Evolutionary conservation across 2,329 filamentous ascomycete genomes (phyloP), one percentile per base, ranked within the genome.

Genomic region (Ophiostoma perfectum): DNA sequence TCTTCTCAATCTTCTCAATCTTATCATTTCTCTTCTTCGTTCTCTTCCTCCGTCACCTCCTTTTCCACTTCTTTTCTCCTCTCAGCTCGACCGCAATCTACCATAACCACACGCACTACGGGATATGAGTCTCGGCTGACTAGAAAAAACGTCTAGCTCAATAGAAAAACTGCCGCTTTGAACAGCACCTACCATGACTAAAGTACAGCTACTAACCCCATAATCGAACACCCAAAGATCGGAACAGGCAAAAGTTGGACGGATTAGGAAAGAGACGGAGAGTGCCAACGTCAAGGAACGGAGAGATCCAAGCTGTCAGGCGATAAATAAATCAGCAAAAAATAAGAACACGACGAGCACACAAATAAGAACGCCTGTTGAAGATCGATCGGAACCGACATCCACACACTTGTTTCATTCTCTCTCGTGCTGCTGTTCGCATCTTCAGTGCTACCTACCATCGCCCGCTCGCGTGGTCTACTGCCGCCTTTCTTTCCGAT

Each of bases 261-360:
- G 60, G 60, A 63, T 63, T 63, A 63, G 60, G 60, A 63, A 63
- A 63, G n/a, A 63, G 60, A 63, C 8, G 16, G 9, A 62, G 38
- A 12, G 36, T 42, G 49, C 9, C 38, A 60, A 63, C 58, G 58
- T 41, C 38, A 62, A 42, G 41, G 27, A 38, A 58, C 18, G 18
- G 52, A 38, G 27, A 38, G 38, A 38, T 58, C 27, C 9, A 2
- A 16, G 8, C 7, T 3, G 41, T 41, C 5, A 39, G 4, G 41
- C 18, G 3, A 7, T 41, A 62, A 4, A 39, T 41, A 18, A 63
- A 63, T 42, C 8, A 16, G 12, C n/a, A 12, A 41, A 39, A 9
- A 38, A 63, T 63, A 39, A 63, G 36, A 60, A 60, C 27, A 60
- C 55, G 11, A 38, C n/a, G 8, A n/a, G n/a, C 8, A 55, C 27